Percentiles rank a stretch among this genome's conserved stretches.
phyloP scores from a whole-genome alignment of 2,329 filamentous ascomycete species.

The Fusarium subtropicale region DNA sequence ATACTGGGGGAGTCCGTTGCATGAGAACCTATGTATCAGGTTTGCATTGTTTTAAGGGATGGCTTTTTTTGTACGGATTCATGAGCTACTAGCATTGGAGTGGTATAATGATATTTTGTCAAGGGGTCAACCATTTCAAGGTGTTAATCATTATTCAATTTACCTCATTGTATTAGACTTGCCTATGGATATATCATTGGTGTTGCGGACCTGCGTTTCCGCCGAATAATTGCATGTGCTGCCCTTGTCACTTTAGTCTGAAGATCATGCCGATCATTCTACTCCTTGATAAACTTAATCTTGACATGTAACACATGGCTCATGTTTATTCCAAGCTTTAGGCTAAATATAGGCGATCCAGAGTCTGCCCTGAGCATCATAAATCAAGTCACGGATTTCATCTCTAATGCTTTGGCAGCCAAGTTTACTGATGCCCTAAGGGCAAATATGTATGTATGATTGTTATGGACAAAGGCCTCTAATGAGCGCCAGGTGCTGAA shows the following conservation, averaged over 20 bases:
- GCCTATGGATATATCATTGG: neutral
- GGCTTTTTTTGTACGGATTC: constrained; percentile 9
- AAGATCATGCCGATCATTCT: neutral
- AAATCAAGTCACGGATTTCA: neutral
- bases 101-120: constrained; percentile 2
- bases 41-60: constrained; percentile 18
- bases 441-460: constrained; percentile 16
- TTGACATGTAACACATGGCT: neutral
- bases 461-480: constrained; percentile 28
- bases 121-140: constrained; percentile 23
- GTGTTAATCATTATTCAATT: constrained; percentile 10
- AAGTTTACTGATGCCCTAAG: neutral
- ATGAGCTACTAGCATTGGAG: constrained; percentile 12
- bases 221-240: neutral
- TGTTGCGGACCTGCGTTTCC: neutral
- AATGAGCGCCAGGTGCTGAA: constrained; percentile 7
- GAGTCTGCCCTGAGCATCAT: neutral
- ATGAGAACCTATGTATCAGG: constrained; percentile 18
- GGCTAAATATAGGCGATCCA: neutral
- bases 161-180: neutral
- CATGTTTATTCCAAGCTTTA: neutral
- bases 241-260: neutral
- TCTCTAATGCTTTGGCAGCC: neutral
- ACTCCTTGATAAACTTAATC: too few species aligned
- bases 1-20: constrained; percentile 17